Percentiles rank a stretch among this genome's conserved stretches.
Evolutionary conservation across 177 flowering plant genomes (phyloP).

Genomic region (Telopea speciosissima): DNA sequence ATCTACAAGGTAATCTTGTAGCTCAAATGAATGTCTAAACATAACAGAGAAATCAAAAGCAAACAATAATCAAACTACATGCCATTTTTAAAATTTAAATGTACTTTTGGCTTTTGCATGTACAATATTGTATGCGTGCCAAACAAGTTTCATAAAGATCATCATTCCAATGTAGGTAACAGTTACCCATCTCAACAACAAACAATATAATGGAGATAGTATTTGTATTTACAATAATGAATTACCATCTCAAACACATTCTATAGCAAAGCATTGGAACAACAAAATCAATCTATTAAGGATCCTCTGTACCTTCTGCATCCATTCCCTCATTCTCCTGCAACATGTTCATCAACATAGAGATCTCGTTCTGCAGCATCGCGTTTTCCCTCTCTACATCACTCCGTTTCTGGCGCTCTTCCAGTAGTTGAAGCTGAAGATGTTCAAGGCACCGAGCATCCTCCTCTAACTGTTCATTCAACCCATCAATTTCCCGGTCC

Average conservation of each 20-base stretch:
- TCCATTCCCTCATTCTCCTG: slow-evolving; percentile 17
- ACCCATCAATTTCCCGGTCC: slow-evolving; percentile 87
- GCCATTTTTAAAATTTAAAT: too few relatives aligned
- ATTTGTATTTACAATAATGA: background rate
- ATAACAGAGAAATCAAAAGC: too few relatives aligned
- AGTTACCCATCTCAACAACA: too few relatives aligned
- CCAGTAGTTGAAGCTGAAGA: slow-evolving; percentile 73
- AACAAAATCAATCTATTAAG: background rate
- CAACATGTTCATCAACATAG: slow-evolving; percentile 84
- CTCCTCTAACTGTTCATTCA: slow-evolving; percentile 83
- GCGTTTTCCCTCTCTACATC: slow-evolving; percentile 68
- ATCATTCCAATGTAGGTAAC: too few relatives aligned
- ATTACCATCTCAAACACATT: background rate
- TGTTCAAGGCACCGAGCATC: slow-evolving; percentile 71
- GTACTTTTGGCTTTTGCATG: too few relatives aligned
- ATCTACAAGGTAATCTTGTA: too few relatives aligned
- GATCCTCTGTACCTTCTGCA: background rate
- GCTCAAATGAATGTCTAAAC: background rate
- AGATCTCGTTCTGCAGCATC: slow-evolving; percentile 63
- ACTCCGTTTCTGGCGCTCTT: slow-evolving; percentile 70
- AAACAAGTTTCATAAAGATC: too few relatives aligned
- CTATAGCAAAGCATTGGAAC: background rate
- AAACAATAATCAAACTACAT: too few relatives aligned
- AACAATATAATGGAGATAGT: too few relatives aligned
- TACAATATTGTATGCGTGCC: too few relatives aligned